A percentile compares a stretch with the other conserved stretches of the same genome.
Conservation (phyloP, 2,329 filamentous ascomycete genomes). For the Raffaelea ambrosiae region DNA sequence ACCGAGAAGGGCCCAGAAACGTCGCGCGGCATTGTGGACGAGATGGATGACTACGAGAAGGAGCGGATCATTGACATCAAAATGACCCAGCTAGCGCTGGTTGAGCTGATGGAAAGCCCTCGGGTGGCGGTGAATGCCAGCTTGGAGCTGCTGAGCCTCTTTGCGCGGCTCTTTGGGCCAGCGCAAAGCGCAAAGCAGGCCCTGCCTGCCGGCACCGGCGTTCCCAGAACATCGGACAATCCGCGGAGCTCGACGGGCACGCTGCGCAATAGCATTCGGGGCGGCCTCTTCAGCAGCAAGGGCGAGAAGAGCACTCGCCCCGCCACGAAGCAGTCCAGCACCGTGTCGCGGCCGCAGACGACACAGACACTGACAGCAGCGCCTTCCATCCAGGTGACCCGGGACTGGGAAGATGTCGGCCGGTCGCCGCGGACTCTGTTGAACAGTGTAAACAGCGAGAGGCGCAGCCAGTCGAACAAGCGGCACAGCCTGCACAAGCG, state of each 20-base stretch:
- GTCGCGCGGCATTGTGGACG: slow-evolving; percentile 55
- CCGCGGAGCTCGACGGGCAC: slow-evolving; percentile 66
- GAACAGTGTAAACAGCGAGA: slow-evolving; percentile 16
- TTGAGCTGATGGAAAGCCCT: slow-evolving; percentile 77
- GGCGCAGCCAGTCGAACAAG: slow-evolving; percentile 38
- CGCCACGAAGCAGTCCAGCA: slow-evolving; percentile 27
- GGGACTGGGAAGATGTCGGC: slow-evolving; percentile 39
- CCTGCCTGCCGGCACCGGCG: slow-evolving; percentile 12
- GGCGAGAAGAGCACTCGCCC: slow-evolving; percentile 35
- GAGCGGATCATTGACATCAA: slow-evolving; percentile 87
- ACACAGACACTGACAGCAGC: slow-evolving; percentile 44
- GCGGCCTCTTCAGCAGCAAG: slow-evolving; percentile 69
- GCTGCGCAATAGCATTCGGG: slow-evolving; percentile 52
- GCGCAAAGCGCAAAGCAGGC: slow-evolving; percentile 34
- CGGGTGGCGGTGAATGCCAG: slow-evolving; percentile 82
- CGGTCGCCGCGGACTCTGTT: slow-evolving; percentile 21
- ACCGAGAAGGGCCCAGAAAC: slow-evolving; percentile 22
- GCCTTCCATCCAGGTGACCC: slow-evolving; percentile 73
- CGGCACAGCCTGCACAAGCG: slow-evolving; percentile 46
- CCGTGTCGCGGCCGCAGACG: slow-evolving; percentile 28
- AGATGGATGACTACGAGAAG: slow-evolving; percentile 78
- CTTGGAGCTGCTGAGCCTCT: slow-evolving; percentile 75
- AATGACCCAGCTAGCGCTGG: slow-evolving; percentile 81
- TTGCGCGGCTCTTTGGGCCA: slow-evolving; percentile 69
- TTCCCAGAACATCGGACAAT: slow-evolving; percentile 37